A percentile compares a stretch with the other conserved stretches of the same genome.
Evolutionary conservation across 129 eudicot species (phyloP).

Genomic region (Daucus carota): DH1_v3.0 NC_030384.2:30497501-30498000

Average conservation of each 20-base stretch:
- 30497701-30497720: constrained; percentile 98
- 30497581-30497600: constrained; percentile 88
- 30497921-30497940: constrained; percentile 29
- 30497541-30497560: constrained; percentile 8
- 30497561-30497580: constrained; percentile 1
- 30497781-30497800: constrained; percentile 80
- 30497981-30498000: constrained; percentile 81
- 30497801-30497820: constrained; percentile 15
- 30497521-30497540: neutral
- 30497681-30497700: constrained; percentile 96
- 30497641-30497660: constrained; percentile 83
- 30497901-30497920: constrained; percentile 34
- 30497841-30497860: no score
- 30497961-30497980: constrained; percentile 32
- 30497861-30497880: no score
- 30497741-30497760: constrained; percentile 95
- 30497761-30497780: constrained; percentile 96
- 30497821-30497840: no score
- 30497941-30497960: constrained; percentile 29
- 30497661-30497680: constrained; percentile 94
- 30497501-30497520: constrained; percentile 50
- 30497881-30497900: constrained; percentile 29
- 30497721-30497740: constrained; percentile 90
- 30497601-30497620: constrained; percentile 80
- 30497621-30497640: constrained; percentile 87